These are phyloP conservation scores for Verticillium zaregamsianum DNA, from an alignment of 2,329 filamentous ascomycete species.

Conservation along the genomic window DNA sequence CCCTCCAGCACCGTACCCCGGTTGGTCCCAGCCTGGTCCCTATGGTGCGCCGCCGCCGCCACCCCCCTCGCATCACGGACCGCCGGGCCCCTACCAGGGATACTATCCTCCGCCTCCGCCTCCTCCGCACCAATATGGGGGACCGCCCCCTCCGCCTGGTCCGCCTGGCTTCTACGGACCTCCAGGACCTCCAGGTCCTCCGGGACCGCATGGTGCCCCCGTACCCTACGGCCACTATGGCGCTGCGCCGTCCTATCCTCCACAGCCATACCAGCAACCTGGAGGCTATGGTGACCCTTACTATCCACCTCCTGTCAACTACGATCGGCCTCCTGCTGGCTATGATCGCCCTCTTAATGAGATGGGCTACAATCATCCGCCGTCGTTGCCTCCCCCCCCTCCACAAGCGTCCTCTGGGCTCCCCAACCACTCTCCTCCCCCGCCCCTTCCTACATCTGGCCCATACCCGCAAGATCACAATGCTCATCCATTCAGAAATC, in stretches of 20 bases:
- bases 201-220: conserved; percentile 5
- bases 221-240: conserved; percentile 12
- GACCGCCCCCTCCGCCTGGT: background rate
- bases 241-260: background rate
- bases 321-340: background rate
- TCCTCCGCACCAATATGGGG: background rate
- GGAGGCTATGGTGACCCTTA: background rate
- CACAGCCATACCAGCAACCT: background rate
- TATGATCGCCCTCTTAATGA: background rate
- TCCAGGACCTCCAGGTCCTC: background rate
- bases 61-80: conserved; percentile 2
- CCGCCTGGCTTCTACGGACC: background rate
- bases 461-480: background rate
- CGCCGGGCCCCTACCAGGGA: background rate
- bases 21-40: conserved; percentile 5
- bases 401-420: background rate
- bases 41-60: conserved; percentile 6
- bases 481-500: background rate
- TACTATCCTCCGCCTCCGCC: background rate
- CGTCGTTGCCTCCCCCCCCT: background rate
- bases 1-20: conserved; percentile 4
- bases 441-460: background rate
- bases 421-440: background rate
- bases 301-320: background rate
- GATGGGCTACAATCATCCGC: conserved; percentile 11